phyloP scores from a whole-genome alignment of 495 filamentous ascomycete species.

The Podospora sp. region DNA sequence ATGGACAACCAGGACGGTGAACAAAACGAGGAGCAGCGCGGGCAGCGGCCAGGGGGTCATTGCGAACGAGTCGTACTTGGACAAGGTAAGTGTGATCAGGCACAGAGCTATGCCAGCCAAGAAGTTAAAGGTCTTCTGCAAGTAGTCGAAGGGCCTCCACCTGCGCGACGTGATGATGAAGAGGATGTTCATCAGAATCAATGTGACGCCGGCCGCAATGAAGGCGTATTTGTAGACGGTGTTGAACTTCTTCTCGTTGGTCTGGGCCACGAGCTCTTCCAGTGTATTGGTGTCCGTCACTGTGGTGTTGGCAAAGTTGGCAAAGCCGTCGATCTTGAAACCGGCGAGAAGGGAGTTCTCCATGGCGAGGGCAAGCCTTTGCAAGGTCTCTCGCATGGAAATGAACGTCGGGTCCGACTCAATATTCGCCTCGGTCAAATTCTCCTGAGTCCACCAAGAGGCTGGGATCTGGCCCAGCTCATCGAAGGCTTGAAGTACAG shows the following conservation, averaged over 20 bases:
- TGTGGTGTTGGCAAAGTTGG: neutral
- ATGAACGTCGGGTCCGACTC: neutral
- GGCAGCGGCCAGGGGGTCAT: slow-evolving; percentile 45
- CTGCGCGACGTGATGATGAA: slow-evolving; percentile 36
- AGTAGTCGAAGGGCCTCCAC: slow-evolving; percentile 40
- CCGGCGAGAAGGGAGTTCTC: slow-evolving; percentile 1
- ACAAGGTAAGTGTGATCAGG: slow-evolving; percentile 34
- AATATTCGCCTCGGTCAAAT: too few species aligned
- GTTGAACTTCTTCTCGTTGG: neutral
- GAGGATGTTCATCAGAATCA: slow-evolving; percentile 34
- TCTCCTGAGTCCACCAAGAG: neutral
- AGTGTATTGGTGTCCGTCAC: neutral
- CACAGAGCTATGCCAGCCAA: slow-evolving; percentile 35
- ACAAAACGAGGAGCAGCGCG: slow-evolving; percentile 38
- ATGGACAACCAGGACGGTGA: slow-evolving; percentile 39
- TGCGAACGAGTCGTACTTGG: slow-evolving; percentile 30
- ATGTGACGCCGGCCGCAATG: neutral
- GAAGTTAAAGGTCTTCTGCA: slow-evolving; percentile 42
- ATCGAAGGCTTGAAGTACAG: too few species aligned
- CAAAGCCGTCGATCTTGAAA: slow-evolving; percentile 2
- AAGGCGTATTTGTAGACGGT: neutral
- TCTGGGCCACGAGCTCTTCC: neutral
- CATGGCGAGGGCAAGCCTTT: neutral
- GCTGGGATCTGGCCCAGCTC: neutral
- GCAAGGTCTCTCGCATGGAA: neutral